A percentile compares a stretch with the other conserved stretches of the same genome.
Evolutionary conservation across 1,284 basidiomycete genomes (phyloP).

Genomic region (Phellopilus nigrolimitatus): DNA sequence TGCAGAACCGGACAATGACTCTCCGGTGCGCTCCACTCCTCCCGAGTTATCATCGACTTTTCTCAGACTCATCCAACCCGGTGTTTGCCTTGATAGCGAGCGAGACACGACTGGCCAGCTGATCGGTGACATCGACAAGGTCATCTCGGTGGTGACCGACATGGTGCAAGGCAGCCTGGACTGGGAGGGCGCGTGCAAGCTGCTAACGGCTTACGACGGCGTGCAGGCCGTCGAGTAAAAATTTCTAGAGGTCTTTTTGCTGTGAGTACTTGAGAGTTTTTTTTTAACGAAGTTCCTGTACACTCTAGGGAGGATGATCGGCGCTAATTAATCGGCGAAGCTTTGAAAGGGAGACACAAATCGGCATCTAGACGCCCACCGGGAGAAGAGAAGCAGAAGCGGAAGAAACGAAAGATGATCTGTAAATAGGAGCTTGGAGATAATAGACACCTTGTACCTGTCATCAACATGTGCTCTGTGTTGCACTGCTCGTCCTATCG

Average conservation of each 20-base stretch:
- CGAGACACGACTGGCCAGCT: conserved; percentile 92
- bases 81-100: conserved; percentile 50
- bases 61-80: not conserved
- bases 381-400: not conserved
- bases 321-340: not conserved
- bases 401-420: too few relatives aligned
- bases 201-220: conserved; percentile 81
- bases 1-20: conserved; percentile 86
- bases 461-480: not conserved
- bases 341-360: not conserved
- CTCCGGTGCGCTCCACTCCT: conserved; percentile 56
- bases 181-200: conserved; percentile 75
- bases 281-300: not conserved
- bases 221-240: conserved; percentile 75
- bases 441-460: not conserved
- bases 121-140: conserved; percentile 90
- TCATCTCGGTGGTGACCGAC: conserved; percentile 75
- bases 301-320: not conserved
- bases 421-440: not conserved
- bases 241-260: not conserved
- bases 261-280: not conserved
- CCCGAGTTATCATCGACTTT: not conserved
- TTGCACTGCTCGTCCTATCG: not conserved
- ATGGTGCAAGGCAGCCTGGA: conserved; percentile 70
- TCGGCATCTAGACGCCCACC: not conserved